Percentiles rank a stretch among this genome's conserved stretches.
Evolutionary conservation across 1,284 basidiomycete species (phyloP).

Genomic region (Fereydounia khargensis): DNA sequence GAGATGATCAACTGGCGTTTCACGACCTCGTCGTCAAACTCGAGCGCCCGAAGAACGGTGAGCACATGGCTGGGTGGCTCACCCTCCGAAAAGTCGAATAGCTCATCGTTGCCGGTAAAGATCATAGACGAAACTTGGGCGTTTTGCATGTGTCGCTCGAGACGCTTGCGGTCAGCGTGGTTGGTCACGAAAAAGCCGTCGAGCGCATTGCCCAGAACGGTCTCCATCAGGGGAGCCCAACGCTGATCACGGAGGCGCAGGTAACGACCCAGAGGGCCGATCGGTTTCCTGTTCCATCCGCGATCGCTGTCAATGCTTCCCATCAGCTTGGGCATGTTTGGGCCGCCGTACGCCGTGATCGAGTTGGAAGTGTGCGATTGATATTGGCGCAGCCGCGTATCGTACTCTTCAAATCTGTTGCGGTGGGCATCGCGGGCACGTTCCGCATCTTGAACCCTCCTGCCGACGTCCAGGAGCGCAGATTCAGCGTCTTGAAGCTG

Average conservation of each 20-base stretch:
- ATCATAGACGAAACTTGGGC: slow-evolving; percentile 14
- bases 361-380: slow-evolving; percentile 21
- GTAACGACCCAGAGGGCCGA: slow-evolving; percentile 77
- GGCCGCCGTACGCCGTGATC: slow-evolving; percentile 44
- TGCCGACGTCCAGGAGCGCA: slow-evolving; percentile 10
- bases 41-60: slow-evolving; percentile 80
- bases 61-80: slow-evolving; percentile 66
- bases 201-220: slow-evolving; percentile 67
- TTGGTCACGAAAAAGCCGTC: slow-evolving; percentile 77
- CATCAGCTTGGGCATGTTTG: slow-evolving; percentile 38
- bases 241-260: slow-evolving; percentile 73
- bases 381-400: slow-evolving; percentile 7
- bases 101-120: slow-evolving; percentile 61
- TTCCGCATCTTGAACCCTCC: no score
- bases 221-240: slow-evolving; percentile 71
- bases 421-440: slow-evolving; percentile 7
- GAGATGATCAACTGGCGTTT: slow-evolving; percentile 78
- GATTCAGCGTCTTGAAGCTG: slow-evolving; percentile 22
- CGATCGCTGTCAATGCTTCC: slow-evolving; percentile 63
- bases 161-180: slow-evolving; percentile 65
- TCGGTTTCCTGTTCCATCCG: slow-evolving; percentile 37
- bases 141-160: slow-evolving; percentile 66
- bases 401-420: slow-evolving; percentile 5
- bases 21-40: slow-evolving; percentile 75
- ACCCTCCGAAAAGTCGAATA: slow-evolving; percentile 51